Evolutionary conservation across 2,329 filamentous ascomycete species (phyloP).

Genomic region (Fonsecaea erecta): DNA sequence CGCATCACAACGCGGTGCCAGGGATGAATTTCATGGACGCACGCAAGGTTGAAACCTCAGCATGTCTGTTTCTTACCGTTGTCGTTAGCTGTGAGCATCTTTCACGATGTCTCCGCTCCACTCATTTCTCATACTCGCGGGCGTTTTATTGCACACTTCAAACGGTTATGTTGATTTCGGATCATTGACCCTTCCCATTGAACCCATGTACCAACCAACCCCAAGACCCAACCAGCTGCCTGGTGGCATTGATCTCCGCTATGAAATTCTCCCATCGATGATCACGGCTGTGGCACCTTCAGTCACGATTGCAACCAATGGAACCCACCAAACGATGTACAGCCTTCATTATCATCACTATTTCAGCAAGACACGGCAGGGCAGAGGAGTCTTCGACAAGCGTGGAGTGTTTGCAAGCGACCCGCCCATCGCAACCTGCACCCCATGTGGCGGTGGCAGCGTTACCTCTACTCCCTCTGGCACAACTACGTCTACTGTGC

Average conservation of each 20-base stretch:
- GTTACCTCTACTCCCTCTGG: neutral
- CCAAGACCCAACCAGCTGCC: conserved; percentile 34
- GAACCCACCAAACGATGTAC: conserved; percentile 30
- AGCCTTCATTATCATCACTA: conserved; percentile 35
- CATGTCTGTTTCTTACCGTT: conserved; percentile 1
- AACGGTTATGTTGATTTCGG: conserved; percentile 34
- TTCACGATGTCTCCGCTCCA: conserved; percentile 16
- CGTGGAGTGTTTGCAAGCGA: conserved; percentile 34
- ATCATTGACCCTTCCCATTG: conserved; percentile 25
- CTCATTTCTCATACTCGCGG: conserved; percentile 20
- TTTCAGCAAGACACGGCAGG: conserved; percentile 28
- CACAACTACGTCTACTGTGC: conserved; percentile 15
- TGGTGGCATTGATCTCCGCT: conserved; percentile 27
- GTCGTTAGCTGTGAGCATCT: neutral
- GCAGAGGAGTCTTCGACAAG: conserved; percentile 28
- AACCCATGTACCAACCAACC: conserved; percentile 24
- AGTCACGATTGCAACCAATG: conserved; percentile 28
- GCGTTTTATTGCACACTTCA: conserved; percentile 14
- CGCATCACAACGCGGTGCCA: conserved; percentile 27
- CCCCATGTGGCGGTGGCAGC: conserved; percentile 26
- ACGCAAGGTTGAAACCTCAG: neutral
- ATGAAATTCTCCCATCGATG: conserved; percentile 32
- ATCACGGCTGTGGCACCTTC: conserved; percentile 34
- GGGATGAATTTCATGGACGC: neutral
- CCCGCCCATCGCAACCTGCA: conserved; percentile 34